A percentile compares a stretch with the other conserved stretches of the same genome.
Conservation (phyloP, 2,329 filamentous ascomycete species). For the Ciborinia camelliae region DNA sequence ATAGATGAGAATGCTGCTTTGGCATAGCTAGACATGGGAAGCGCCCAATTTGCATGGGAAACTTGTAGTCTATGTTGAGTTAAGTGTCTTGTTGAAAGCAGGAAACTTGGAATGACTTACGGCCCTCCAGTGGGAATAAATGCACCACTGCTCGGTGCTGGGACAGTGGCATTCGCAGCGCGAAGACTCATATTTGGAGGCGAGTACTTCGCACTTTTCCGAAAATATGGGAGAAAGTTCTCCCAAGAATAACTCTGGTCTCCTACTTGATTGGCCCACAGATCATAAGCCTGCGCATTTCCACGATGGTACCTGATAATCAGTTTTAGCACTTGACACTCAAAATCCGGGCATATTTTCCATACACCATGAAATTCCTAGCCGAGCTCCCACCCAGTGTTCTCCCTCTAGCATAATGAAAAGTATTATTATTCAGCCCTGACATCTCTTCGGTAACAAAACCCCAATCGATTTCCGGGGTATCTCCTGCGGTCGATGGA, state of each 20-base stretch:
- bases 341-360: neutral
- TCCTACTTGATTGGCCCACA: constrained; percentile 8
- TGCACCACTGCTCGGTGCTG: neutral
- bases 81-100: neutral
- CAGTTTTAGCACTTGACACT: neutral
- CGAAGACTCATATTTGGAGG: neutral
- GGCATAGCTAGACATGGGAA: constrained; percentile 5
- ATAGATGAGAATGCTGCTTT: constrained; percentile 12
- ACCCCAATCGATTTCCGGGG: constrained; percentile 19
- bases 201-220: neutral
- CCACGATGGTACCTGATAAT: constrained; percentile 1
- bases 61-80: neutral
- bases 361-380: constrained; percentile 39
- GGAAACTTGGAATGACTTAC: neutral
- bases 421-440: constrained; percentile 6
- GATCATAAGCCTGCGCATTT: constrained; percentile 3
- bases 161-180: constrained; percentile 2
- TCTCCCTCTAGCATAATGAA: constrained; percentile 36
- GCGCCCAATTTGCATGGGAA: constrained; percentile 14
- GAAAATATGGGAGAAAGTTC: constrained; percentile 8
- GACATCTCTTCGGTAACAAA: neutral
- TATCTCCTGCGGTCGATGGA: neutral
- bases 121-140: constrained; percentile 2
- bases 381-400: constrained; percentile 38
- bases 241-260: constrained; percentile 3